These are phyloP conservation scores for Syncephalastrum racemosum DNA, from an alignment of 371 early-diverging fungal genomes.

Conservation along the genomic window DNA sequence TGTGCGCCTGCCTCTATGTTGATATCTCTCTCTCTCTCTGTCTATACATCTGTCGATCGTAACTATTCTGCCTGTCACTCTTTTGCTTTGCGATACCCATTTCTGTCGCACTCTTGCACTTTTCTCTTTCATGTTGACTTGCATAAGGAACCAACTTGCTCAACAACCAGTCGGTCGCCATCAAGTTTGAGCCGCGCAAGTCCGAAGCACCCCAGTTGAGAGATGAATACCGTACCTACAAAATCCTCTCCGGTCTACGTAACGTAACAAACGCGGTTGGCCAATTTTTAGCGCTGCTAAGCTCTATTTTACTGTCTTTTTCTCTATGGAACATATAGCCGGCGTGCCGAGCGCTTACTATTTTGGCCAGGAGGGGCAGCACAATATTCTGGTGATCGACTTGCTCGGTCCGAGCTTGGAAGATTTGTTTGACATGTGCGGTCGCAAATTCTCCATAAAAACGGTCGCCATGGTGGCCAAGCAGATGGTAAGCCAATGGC, in stretches of 20 bases:
- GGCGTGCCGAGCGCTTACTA: slow-evolving; percentile 85
- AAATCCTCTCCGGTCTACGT: slow-evolving; percentile 67
- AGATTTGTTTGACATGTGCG: slow-evolving; percentile 96
- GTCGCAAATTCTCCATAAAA: slow-evolving; percentile 88
- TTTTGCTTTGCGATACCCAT: neutral
- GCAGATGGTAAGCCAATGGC: slow-evolving; percentile 75
- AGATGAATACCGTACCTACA: slow-evolving; percentile 86
- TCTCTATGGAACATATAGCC: slow-evolving; percentile 65
- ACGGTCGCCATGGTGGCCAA: slow-evolving; percentile 97
- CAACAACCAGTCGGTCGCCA: slow-evolving; percentile 77
- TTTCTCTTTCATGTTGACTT: neutral
- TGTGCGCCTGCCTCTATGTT: too few relatives aligned
- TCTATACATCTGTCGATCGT: too few relatives aligned
- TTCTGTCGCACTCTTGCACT: neutral
- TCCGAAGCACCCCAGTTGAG: slow-evolving; percentile 87
- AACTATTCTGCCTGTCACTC: neutral
- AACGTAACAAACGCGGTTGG: slow-evolving; percentile 64
- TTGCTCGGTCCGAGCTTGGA: slow-evolving; percentile 97
- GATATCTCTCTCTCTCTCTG: too few relatives aligned
- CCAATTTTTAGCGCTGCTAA: slow-evolving; percentile 82
- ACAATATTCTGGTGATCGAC: slow-evolving; percentile 97
- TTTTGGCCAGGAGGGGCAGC: slow-evolving; percentile 96
- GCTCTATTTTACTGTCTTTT: slow-evolving; percentile 78
- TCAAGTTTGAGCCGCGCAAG: slow-evolving; percentile 88
- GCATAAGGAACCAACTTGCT: slow-evolving; percentile 52